Conservation (phyloP, 1,139 yeast genomes). For the Scheffersomyces cryptocercus region DNA sequence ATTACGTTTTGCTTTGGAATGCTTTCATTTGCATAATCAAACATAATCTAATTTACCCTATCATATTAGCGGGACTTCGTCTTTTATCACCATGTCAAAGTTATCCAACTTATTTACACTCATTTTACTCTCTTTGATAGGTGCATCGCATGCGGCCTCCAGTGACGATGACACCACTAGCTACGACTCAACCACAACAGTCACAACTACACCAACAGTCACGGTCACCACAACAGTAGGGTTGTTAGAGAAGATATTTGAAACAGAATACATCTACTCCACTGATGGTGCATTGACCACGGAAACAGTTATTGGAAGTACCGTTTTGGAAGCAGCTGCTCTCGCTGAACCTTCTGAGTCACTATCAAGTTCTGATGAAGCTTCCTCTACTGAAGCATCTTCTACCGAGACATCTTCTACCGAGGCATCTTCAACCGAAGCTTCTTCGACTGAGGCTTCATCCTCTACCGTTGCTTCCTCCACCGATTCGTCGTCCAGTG, state of each 20-base stretch:
- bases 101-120: conserved; percentile 5
- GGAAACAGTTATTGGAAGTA: conserved; percentile 27
- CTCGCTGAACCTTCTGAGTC: conserved; percentile 2
- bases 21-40: too few species aligned
- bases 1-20: too few species aligned
- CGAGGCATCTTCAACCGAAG: conserved; percentile 4
- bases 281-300: conserved; percentile 36
- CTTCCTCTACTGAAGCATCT: conserved; percentile 7
- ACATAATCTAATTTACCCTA: too few species aligned
- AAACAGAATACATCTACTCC: conserved; percentile 39
- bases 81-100: not conserved
- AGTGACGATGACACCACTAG: too few species aligned
- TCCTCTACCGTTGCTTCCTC: not conserved
- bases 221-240: conserved; percentile 33
- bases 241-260: conserved; percentile 28
- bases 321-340: conserved; percentile 9
- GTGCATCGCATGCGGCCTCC: conserved; percentile 9
- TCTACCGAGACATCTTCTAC: conserved; percentile 7
- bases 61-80: too few species aligned
- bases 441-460: conserved; percentile 3
- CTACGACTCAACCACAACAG: conserved; percentile 18
- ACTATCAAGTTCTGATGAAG: conserved; percentile 8
- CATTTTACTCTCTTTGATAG: conserved; percentile 10
- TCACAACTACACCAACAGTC: conserved; percentile 32
- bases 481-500: too few species aligned